These are phyloP conservation scores for Auricularia auricula-judae DNA, from an alignment of 768 basidiomycete genomes.

Conservation along the genomic window DNA sequence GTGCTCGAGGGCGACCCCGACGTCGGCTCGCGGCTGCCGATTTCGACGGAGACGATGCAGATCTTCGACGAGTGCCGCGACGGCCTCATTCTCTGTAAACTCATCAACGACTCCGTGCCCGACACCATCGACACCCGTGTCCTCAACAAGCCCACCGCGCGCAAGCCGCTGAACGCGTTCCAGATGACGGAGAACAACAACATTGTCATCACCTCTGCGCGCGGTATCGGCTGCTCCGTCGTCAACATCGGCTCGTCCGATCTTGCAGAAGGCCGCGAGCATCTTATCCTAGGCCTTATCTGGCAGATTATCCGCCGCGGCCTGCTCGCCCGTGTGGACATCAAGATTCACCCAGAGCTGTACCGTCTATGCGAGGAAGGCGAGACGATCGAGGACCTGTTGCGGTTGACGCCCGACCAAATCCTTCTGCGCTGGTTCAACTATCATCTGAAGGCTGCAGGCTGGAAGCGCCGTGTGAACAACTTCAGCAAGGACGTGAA, in stretches of 20 bases:
- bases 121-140: slow-evolving; percentile 99
- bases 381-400: slow-evolving; percentile 92
- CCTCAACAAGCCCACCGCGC: slow-evolving; percentile 72
- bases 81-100: slow-evolving; percentile 92
- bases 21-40: slow-evolving; percentile 71
- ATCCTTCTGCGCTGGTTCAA: slow-evolving; percentile 99
- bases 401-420: slow-evolving; percentile 91
- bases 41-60: slow-evolving; percentile 96
- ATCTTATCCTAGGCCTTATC: slow-evolving; percentile 93
- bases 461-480: slow-evolving; percentile 84
- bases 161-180: slow-evolving; percentile 90
- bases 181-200: slow-evolving; percentile 99
- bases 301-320: slow-evolving; percentile 98
- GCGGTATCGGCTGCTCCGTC: slow-evolving; percentile 96
- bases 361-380: slow-evolving; percentile 94
- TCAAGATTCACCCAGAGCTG: slow-evolving; percentile 95
- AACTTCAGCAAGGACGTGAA: slow-evolving; percentile 98
- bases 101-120: slow-evolving; percentile 98
- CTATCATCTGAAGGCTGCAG: slow-evolving; percentile 92
- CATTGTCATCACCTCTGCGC: slow-evolving; percentile 95
- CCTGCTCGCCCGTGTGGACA: slow-evolving; percentile 87
- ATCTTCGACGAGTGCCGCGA: slow-evolving; percentile 95
- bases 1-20: slow-evolving; percentile 89
- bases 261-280: slow-evolving; percentile 86
- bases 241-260: slow-evolving; percentile 97